Evolutionary conservation across 2,329 filamentous ascomycete genomes (phyloP), one percentile per base, ranked within the genome.

Genomic region (Tolypocladium tundrense): DNA sequence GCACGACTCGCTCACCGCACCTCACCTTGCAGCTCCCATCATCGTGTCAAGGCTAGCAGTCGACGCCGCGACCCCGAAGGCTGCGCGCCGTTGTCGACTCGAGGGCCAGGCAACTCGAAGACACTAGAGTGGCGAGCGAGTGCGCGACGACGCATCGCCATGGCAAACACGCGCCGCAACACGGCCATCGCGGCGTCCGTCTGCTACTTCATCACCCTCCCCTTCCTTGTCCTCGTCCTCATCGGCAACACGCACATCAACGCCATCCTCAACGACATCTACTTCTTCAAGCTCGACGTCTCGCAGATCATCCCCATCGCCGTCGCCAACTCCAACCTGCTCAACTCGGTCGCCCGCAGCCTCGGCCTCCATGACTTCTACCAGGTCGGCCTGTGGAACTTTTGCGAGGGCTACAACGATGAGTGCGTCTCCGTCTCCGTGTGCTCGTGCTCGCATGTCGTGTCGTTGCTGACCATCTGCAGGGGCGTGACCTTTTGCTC

Each of bases 281-380:
- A 88, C 75, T 94, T 97, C 73, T 87, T 95, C 72, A 88, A 87
- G 65, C 83, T 97, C 66, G 83, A 96, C 72, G 81, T 97, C 54
- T 83, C 88, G 64, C 82, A 95, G 66, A 88, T 97, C 69, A 87
- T 96, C 58, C 88, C 88, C 0, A 77, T 84, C 40, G 84, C 82
- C 6, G 82, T 90, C 19, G 87, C 88, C 48, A 88, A 91, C 69
- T 84, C 85, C 11, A 75, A 80, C 31, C 79, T 96, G 52, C 88
- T 96, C 72, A 96, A 96, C 76, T 91, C 86, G 52, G 91, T 96
- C 63, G 91, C 91, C 4, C 86, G 90, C 55, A 90, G 88, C 27
- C 78, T 97, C 57, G 93, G 92, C 37, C 79, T 97, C 54, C 91
- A 96, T 70, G 93, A 97, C 72, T 97, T 96, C 74, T 97, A 97